Conservation (phyloP, 169 alveolate species). For the Plasmodium cynomolgi region DNA sequence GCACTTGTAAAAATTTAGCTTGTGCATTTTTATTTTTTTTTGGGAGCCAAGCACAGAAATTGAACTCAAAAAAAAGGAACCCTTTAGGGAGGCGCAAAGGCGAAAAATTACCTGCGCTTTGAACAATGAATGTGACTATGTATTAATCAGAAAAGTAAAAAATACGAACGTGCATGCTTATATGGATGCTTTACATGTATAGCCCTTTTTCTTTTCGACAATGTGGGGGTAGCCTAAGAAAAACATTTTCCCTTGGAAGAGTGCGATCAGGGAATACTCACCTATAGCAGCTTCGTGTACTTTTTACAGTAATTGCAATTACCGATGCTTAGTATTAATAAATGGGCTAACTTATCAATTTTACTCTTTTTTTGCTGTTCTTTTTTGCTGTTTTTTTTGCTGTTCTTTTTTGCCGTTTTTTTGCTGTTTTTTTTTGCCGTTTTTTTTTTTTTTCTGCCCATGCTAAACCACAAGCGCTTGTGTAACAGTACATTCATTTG, state of each 20-base stretch:
- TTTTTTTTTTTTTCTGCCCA: not conserved
- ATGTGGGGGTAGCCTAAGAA: not conserved
- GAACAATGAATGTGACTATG: not conserved
- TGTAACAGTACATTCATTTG: not conserved
- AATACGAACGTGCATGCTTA: not conserved
- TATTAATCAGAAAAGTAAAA: not conserved
- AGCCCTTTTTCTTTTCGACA: not conserved
- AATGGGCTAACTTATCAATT: not conserved
- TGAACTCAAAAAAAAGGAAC: not conserved
- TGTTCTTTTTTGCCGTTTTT: not conserved
- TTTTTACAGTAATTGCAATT: not conserved
- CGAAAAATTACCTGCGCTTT: not conserved
- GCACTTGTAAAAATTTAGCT: not conserved
- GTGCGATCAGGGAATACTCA: not conserved
- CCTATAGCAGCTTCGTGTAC: not conserved
- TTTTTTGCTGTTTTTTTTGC: not conserved
- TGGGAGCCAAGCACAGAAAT: not conserved
- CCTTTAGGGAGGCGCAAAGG: not conserved
- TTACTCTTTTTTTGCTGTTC: not conserved
- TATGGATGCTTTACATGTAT: not conserved
- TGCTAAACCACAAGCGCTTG: not conserved
- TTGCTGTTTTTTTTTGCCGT: too few species aligned
- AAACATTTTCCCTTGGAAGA: not conserved
- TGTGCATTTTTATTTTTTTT: slow-evolving; percentile 8
- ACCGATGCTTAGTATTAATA: not conserved